A percentile compares a stretch with the other conserved stretches of the same genome.
Evolutionary conservation across 1,284 basidiomycete species (phyloP).

Genomic region (Volvariella volvacea): DNA sequence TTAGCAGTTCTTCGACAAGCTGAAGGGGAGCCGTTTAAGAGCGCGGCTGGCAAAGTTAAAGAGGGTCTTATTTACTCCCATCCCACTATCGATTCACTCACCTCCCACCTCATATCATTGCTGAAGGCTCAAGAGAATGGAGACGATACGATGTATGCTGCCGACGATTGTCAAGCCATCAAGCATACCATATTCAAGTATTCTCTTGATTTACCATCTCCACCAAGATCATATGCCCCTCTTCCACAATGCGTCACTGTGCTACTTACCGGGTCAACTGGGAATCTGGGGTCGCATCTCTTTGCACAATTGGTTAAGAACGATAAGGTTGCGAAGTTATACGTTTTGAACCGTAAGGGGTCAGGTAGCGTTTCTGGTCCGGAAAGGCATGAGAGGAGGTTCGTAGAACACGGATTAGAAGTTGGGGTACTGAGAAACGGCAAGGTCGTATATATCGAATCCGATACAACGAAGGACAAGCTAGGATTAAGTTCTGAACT

Average conservation of each 20-base stretch:
- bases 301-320: constrained; percentile 19
- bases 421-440: constrained; percentile 12
- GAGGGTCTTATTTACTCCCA: constrained; percentile 26
- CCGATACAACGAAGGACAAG: constrained; percentile 11
- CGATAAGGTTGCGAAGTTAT: constrained; percentile 18
- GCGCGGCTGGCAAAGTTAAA: constrained; percentile 12
- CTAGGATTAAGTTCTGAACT: constrained; percentile 6
- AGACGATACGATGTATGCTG: constrained; percentile 7
- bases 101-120: constrained; percentile 16
- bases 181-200: constrained; percentile 28
- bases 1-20: constrained; percentile 19
- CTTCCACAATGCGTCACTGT: constrained; percentile 19
- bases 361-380: constrained; percentile 6
- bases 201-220: constrained; percentile 13
- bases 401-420: constrained; percentile 18
- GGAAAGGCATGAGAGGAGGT: constrained; percentile 18
- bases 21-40: constrained; percentile 1
- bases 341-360: constrained; percentile 22
- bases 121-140: constrained; percentile 13
- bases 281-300: constrained; percentile 27
- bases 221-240: constrained; percentile 16
- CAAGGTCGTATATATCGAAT: constrained; percentile 19
- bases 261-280: constrained; percentile 27
- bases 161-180: constrained; percentile 11
- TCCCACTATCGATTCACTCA: constrained; percentile 22